Evolutionary conservation across 768 basidiomycete species (phyloP).

Genomic region (Collybiopsis luxurians): DNA sequence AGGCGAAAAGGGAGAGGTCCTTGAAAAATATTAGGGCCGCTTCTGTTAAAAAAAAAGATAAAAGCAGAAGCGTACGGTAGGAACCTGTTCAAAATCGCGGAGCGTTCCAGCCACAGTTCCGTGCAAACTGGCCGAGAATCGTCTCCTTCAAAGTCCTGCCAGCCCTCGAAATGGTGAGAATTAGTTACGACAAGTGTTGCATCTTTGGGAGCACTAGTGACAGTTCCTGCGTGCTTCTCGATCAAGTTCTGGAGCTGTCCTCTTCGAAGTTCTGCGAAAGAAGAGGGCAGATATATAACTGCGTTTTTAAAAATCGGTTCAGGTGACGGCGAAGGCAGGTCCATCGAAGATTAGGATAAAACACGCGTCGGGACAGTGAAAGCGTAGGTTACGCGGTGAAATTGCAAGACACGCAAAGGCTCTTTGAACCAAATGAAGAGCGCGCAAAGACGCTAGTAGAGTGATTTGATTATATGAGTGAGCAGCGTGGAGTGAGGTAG

Average conservation of each 20-base stretch:
- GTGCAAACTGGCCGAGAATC: slow-evolving; percentile 33
- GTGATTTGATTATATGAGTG: too few species aligned
- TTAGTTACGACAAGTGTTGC: slow-evolving; percentile 59
- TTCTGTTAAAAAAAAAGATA: neutral
- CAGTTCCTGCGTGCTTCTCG: slow-evolving; percentile 47
- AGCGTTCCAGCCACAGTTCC: slow-evolving; percentile 71
- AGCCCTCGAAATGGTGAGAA: slow-evolving; percentile 53
- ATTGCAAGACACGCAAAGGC: too few species aligned
- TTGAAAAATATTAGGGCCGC: slow-evolving; percentile 17
- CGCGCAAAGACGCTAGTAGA: too few species aligned
- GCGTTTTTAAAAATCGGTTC: slow-evolving; percentile 36
- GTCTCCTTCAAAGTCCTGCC: slow-evolving; percentile 36
- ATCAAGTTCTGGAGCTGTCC: slow-evolving; percentile 47
- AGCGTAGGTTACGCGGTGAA: too few species aligned
- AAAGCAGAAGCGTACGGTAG: slow-evolving; percentile 45
- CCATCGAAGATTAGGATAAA: too few species aligned
- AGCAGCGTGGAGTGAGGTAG: too few species aligned
- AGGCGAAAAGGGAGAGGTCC: slow-evolving; percentile 66
- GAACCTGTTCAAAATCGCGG: slow-evolving; percentile 50
- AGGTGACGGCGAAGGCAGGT: too few species aligned
- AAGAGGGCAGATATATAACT: slow-evolving; percentile 47
- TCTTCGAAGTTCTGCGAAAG: slow-evolving; percentile 38
- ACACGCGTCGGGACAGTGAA: too few species aligned
- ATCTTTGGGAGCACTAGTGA: slow-evolving; percentile 28
- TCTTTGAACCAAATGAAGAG: too few species aligned